Evolutionary conservation across 1,139 yeast species (phyloP), one percentile per base, ranked within the genome.

Genomic region (Yamadazyma triangularis): DNA sequence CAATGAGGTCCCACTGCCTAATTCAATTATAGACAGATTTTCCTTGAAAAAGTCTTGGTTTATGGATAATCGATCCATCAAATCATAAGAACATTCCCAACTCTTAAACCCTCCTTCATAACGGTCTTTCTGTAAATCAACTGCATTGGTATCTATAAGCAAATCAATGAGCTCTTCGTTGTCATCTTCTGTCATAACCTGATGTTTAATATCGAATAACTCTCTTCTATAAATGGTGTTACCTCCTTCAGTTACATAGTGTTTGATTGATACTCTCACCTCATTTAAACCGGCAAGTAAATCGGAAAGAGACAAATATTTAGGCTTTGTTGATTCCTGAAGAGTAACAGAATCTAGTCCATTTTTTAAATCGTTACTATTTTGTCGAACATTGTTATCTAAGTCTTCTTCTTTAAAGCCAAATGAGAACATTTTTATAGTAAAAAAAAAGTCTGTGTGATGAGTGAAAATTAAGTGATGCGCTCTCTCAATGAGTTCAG

Each of bases 71-170:
- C 60, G 53, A 39, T 78, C 79, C 5, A 85, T 78, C 25, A 84
- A 56, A 48, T 89, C 97, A 42, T 78, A 71, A 0, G 95, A 79
- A 46, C 96, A 89, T 51, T 89, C 97, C 97, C 97, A 89, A 33
- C 89, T 82, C 56, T 89, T 89, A 49, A 89, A 70, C 0, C 97
- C 97, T 13, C 97, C 97, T 57, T 89, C 97, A 51, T 89, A 89
- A 0, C 84, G 79, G 37, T 82, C 77, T 38, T 75, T 77, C 37
- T 79, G 70, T 38, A 88, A 64, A 53, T 89, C 96, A 12, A 53
- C 45, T 39, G 79, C 86, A 28, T 73, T 72, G 23, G 33, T 26
- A 18, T 18, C 20, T 7, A 42, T 30, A 11, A 44, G 30, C 22
- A 42, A 32, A 3, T 73, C 70, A 16, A 77, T 80, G 19, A 77